Base-by-base conservation (phyloP, 2,329 filamentous ascomycete genomes). In the Corinectria fuckeliana region DNA sequence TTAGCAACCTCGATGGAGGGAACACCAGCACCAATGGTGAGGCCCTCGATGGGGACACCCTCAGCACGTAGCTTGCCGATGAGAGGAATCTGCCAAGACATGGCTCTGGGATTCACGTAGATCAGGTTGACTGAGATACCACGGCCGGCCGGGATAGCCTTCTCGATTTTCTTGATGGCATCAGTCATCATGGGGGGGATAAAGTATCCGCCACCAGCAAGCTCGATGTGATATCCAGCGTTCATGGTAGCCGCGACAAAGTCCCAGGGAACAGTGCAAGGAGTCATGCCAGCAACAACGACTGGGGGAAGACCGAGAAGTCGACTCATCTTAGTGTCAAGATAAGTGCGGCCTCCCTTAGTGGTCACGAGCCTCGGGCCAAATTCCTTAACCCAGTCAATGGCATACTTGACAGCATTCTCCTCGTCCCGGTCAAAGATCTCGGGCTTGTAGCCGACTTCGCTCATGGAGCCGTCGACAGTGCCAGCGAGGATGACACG, bases 371-470 rank as follows among this genome's bases (percentile, higher is more conserved):
- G 84, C 60, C 89, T 90, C n/a, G 96, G 95, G 9, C 94, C 93
- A 74, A 95, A 93, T 76, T 97, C 93, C 78, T 96, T 96, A 58
- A 99, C 93, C 96, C 96, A 99, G 77, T 99, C 92, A 26, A 93
- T 90, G 48, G 95, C 94, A 75, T 93, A 98, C 76, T 93, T 95
- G 72, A 99, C 90, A 5, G 95, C 93, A 71, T 97, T 88, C 74
- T 97, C 92, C 71, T 93, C 92, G 74, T 99, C 95, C 57, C 95
- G 91, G 74, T 99, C 94, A 70, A 99, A 99, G 50, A 99, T 84
- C 79, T 99, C 95, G 2, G 94, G 91, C 84, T 99, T 99, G 83
- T 97, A 99, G 55, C 95, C 95, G 62, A 99, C 90, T 77, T 98
- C 95, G 28, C 85, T 83, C 60, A 96, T 90, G 18, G 93, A 93